A percentile compares a stretch with the other conserved stretches of the same genome.
Evolutionary conservation across 2,329 filamentous ascomycete genomes (phyloP).

Genomic region (Fusarium sp.): DNA sequence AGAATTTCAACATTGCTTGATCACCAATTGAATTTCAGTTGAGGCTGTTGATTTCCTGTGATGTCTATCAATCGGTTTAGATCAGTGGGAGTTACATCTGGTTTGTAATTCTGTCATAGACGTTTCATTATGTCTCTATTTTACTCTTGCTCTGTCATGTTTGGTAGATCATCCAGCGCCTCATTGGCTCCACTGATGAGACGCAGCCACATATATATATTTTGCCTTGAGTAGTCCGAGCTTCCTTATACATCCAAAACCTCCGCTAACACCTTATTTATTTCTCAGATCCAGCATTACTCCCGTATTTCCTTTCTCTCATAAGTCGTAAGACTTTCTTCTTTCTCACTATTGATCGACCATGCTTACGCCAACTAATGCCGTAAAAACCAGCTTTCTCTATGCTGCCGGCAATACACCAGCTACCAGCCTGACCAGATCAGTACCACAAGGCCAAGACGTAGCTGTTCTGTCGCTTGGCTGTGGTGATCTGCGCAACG

Average conservation of each 20-base stretch:
- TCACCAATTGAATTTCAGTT: neutral
- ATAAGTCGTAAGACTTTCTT: no score
- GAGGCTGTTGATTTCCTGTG: neutral
- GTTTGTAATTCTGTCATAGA: neutral
- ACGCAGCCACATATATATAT: neutral
- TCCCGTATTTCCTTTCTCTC: neutral
- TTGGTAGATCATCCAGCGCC: conserved; percentile 3
- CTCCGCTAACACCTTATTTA: neutral
- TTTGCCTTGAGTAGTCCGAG: neutral
- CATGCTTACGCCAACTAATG: conserved; percentile 53
- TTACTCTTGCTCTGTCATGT: neutral
- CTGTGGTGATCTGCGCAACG: conserved; percentile 66
- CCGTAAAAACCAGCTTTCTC: conserved; percentile 48
- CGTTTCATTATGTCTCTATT: neutral
- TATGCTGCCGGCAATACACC: conserved; percentile 67
- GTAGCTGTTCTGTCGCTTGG: conserved; percentile 64
- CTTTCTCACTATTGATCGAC: neutral
- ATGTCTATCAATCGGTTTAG: neutral
- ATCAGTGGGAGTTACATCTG: no score
- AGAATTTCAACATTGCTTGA: neutral
- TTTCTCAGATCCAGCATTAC: neutral
- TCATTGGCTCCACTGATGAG: conserved; percentile 8
- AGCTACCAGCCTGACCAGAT: conserved; percentile 59
- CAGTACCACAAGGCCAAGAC: conserved; percentile 60
- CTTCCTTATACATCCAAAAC: neutral